These are phyloP conservation scores for Aaosphaeria pasadenensis DNA, from an alignment of 2,329 filamentous ascomycete genomes.

Conservation along the genomic window DNA sequence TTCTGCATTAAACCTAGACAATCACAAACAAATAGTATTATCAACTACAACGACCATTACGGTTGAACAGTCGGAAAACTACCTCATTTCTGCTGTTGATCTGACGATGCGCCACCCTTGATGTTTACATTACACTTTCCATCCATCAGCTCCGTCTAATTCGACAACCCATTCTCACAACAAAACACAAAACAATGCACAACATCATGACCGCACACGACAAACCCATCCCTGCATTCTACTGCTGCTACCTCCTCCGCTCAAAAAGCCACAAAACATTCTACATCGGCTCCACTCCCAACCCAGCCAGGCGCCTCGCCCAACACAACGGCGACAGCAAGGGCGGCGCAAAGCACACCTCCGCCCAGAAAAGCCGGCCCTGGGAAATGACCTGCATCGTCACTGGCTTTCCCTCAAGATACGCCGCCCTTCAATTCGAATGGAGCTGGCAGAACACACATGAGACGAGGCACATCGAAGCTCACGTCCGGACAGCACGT, in stretches of 20 bases:
- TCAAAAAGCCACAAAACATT: conserved; percentile 71
- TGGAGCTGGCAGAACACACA: conserved; percentile 92
- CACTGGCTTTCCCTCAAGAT: conserved; percentile 81
- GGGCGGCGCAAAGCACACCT: conserved; percentile 79
- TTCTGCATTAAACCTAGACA: too few species aligned
- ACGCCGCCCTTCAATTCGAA: conserved; percentile 93
- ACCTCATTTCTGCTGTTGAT: too few species aligned
- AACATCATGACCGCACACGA: conserved; percentile 1
- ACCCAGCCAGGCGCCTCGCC: conserved; percentile 77
- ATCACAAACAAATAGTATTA: too few species aligned
- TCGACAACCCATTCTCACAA: background rate
- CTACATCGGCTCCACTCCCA: conserved; percentile 90
- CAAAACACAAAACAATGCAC: background rate
- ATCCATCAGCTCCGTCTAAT: too few species aligned
- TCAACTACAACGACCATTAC: too few species aligned
- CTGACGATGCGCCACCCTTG: too few species aligned
- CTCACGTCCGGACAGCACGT: conserved; percentile 34
- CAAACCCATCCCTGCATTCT: conserved; percentile 72
- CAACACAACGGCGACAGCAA: conserved; percentile 87
- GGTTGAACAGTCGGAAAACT: too few species aligned
- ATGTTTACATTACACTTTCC: too few species aligned
- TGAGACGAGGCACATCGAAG: conserved; percentile 72
- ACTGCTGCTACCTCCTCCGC: conserved; percentile 88
- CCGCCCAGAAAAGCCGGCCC: conserved; percentile 65
- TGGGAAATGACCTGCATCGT: conserved; percentile 81